These are phyloP conservation scores for Sporisorium scitamineum DNA, from an alignment of 1,284 basidiomycete species.

Conservation along the genomic window DNA sequence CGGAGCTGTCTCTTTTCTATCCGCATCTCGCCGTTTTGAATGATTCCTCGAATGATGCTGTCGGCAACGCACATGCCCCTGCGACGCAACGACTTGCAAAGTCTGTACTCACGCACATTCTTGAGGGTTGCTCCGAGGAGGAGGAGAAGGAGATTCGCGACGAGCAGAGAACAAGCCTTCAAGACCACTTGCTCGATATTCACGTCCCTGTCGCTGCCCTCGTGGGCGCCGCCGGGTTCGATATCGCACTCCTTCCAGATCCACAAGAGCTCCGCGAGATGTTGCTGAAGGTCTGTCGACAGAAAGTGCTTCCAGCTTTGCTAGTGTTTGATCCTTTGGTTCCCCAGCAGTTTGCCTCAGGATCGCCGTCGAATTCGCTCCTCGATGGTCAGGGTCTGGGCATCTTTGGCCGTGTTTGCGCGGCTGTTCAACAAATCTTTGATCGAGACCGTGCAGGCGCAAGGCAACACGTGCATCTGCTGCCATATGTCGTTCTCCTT, in stretches of 20 bases:
- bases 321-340: conserved; percentile 44
- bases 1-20: conserved; percentile 13
- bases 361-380: conserved; percentile 6
- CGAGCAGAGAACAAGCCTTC: conserved; percentile 12
- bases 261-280: conserved; percentile 29
- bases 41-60: background rate
- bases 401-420: conserved; percentile 77
- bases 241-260: conserved; percentile 23
- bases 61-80: background rate
- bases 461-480: conserved; percentile 75
- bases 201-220: conserved; percentile 28
- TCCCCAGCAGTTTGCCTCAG: background rate
- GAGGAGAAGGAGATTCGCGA: conserved; percentile 9
- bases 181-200: conserved; percentile 42
- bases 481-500: conserved; percentile 68
- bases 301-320: conserved; percentile 25
- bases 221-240: conserved; percentile 8
- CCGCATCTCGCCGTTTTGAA: background rate
- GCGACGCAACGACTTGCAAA: background rate
- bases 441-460: conserved; percentile 76
- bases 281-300: conserved; percentile 26
- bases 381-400: conserved; percentile 74
- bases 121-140: conserved; percentile 7
- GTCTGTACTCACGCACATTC: background rate
- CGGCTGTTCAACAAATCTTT: conserved; percentile 76